These are phyloP conservation scores for Cryptosporidium ubiquitum DNA, from an alignment of 169 alveolate genomes.

Conservation along the genomic window DNA sequence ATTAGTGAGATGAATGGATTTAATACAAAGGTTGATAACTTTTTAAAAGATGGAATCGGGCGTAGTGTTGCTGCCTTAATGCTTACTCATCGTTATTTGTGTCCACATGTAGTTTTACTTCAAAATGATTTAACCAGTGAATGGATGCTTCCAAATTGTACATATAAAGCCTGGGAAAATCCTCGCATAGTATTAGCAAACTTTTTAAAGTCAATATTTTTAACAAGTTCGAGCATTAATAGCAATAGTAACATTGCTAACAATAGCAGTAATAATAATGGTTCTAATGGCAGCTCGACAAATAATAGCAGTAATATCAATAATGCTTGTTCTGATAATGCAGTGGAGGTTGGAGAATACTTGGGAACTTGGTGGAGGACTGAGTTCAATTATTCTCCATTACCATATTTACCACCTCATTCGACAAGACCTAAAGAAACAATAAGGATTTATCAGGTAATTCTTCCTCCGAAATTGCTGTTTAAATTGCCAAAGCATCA, in stretches of 20 bases:
- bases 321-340: slow-evolving; percentile 40
- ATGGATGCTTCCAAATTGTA: slow-evolving; percentile 76
- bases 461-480: slow-evolving; percentile 76
- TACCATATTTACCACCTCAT: slow-evolving; percentile 81
- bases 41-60: slow-evolving; percentile 77
- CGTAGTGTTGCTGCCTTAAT: slow-evolving; percentile 79
- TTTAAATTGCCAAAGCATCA: slow-evolving; percentile 76
- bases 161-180: slow-evolving; percentile 80
- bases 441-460: slow-evolving; percentile 78
- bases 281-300: not conserved
- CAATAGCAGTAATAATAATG: not conserved
- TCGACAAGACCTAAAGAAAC: slow-evolving; percentile 81
- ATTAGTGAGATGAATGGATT: slow-evolving; percentile 63
- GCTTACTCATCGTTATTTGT: slow-evolving; percentile 76
- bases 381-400: slow-evolving; percentile 77
- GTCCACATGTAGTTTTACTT: slow-evolving; percentile 78
- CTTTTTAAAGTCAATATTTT: slow-evolving; percentile 61
- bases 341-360: slow-evolving; percentile 78
- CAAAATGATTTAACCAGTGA: slow-evolving; percentile 74
- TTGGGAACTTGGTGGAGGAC: slow-evolving; percentile 82
- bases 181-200: slow-evolving; percentile 77
- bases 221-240: slow-evolving; percentile 1
- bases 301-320: slow-evolving; percentile 9
- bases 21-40: slow-evolving; percentile 59
- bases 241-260: not conserved